Evolutionary conservation across 2,329 filamentous ascomycete genomes (phyloP).

Genomic region (Talaromyces albobiverticillius): DNA sequence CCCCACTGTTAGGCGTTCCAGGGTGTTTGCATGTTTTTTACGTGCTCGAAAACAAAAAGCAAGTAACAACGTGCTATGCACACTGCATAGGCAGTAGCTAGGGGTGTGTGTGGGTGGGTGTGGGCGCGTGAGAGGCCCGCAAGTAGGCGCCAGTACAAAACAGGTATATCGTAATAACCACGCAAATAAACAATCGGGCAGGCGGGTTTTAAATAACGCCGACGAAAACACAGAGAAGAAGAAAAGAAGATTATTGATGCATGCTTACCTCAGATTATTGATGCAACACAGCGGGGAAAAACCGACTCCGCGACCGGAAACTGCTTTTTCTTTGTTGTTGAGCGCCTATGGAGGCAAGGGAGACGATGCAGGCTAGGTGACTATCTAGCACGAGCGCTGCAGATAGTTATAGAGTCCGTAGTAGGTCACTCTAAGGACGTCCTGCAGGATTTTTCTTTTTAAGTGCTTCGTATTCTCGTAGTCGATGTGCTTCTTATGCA

Average conservation of each 20-base stretch:
- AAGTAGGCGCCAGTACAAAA: conserved; percentile 1
- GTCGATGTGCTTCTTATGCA: conserved; percentile 4
- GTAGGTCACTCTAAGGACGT: neutral
- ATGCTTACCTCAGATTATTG: conserved; percentile 12
- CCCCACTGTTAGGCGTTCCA: conserved; percentile 3
- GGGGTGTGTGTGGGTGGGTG: neutral
- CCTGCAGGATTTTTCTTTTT: neutral
- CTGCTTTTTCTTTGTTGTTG: neutral
- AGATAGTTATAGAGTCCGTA: neutral
- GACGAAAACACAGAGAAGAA: conserved; percentile 3
- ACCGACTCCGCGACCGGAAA: neutral
- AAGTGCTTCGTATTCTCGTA: neutral
- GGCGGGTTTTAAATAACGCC: neutral
- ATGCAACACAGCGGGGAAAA: conserved; percentile 3
- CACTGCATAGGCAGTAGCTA: neutral
- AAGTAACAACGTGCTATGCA: conserved; percentile 3
- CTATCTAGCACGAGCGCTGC: neutral
- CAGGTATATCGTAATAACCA: neutral
- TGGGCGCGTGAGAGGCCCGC: too few relatives aligned
- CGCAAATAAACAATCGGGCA: neutral
- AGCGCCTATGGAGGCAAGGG: conserved; percentile 5
- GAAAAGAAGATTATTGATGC: conserved; percentile 9
- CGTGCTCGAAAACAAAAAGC: conserved; percentile 2
- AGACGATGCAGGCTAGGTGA: neutral
- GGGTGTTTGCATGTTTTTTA: neutral